Conservation (phyloP, 2,329 filamentous ascomycete genomes). For the Nemania diffusa region DNA sequence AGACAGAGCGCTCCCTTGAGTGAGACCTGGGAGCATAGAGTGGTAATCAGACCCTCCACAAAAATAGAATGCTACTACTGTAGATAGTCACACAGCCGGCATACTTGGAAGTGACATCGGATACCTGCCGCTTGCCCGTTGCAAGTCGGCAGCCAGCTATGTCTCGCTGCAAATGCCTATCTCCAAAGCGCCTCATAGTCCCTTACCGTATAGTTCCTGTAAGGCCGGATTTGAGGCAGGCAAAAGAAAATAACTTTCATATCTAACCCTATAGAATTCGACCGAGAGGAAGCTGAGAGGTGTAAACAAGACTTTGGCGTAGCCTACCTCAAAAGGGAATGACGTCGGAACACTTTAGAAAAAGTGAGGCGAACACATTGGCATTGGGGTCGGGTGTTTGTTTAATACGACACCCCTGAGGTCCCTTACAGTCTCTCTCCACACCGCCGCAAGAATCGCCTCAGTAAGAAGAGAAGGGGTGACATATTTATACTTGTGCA, state of each 20-base stretch:
- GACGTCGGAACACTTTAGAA: not conserved
- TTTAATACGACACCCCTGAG: conserved; percentile 19
- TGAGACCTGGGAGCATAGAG: conserved; percentile 10
- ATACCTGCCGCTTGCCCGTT: conserved; percentile 12
- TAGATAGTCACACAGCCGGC: conserved; percentile 10
- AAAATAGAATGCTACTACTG: not conserved
- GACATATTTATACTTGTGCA: conserved; percentile 12
- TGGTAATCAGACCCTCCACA: not conserved
- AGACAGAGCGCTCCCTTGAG: conserved; percentile 4
- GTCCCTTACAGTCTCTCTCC: conserved; percentile 4
- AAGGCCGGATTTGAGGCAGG: not conserved
- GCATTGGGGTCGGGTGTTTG: too few relatives aligned
- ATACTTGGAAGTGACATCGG: conserved; percentile 10
- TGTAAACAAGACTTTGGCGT: not conserved
- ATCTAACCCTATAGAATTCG: conserved; percentile 4
- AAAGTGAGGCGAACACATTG: conserved; percentile 28
- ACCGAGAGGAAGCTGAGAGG: not conserved
- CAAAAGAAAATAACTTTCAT: not conserved
- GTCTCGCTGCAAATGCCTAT: conserved; percentile 6
- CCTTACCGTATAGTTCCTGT: not conserved
- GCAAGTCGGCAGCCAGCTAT: not conserved
- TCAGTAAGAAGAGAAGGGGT: not conserved
- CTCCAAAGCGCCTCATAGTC: not conserved
- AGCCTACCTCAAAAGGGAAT: conserved; percentile 19
- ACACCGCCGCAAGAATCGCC: not conserved